Evolutionary conservation across 1,139 yeast species (phyloP), one percentile per base, ranked within the genome.

Genomic region (Kazachstania sp.): DNA sequence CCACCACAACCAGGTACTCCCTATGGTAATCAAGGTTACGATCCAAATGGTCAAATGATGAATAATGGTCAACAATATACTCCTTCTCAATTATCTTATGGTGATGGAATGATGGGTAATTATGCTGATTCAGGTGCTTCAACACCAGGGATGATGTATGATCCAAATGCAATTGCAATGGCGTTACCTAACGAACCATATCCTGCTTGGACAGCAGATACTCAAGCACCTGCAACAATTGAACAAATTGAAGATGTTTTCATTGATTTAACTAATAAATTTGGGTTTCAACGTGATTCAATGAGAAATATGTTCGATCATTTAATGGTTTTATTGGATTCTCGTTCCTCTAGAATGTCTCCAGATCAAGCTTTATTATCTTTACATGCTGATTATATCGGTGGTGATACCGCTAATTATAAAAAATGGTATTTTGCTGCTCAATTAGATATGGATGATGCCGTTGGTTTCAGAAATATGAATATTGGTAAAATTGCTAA

Each of bases 371-470:
- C 98, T 20, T 73, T 92, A 58, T 74, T 88, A 51, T 82, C 95
- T 45, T 76, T 94, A 55, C 99, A 92, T 65, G 95, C 97, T 40
- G 98, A 94, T 67, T 92, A 92, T 71, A 90, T 92, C 62, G 97
- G 97, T 39, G 97, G 97, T 45, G 84, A 84, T 54, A 78, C 86
- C 52, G 83, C 97, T 30, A 92, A 92, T 67, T 92, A 85, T 70
- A 78, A 86, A 61, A 90, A 86, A 64, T 92, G 98, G 98, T 90
- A 86, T 68, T 87, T 92, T 69, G 96, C 97, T 31, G 88, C 97
- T 38, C 90, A 84, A 68, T 69, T 87, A 51, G 95, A 86, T 66
- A 71, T 86, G 57, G 96, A 88, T 65, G 90, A 83, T 52, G 83
- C 83, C 47, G 72, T 85, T 51, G 92, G 90, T 2, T 81, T 81